Evolutionary conservation across 2,329 filamentous ascomycete genomes (phyloP).

Genomic region (Corinectria fuckeliana): DNA sequence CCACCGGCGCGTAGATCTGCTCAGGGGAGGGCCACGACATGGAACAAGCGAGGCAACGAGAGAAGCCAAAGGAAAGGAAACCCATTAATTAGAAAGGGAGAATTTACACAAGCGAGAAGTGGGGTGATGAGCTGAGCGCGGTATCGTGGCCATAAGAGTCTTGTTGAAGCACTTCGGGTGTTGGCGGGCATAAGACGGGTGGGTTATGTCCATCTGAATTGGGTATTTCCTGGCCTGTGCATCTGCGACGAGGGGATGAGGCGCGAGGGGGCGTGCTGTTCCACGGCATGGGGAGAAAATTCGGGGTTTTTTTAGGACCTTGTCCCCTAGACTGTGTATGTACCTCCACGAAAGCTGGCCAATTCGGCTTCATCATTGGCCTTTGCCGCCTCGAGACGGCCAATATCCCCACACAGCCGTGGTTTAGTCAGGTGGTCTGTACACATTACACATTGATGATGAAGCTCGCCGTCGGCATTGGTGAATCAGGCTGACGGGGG

Average conservation of each 20-base stretch:
- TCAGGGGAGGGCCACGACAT: conserved; percentile 15
- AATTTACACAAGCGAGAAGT: conserved; percentile 18
- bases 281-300: conserved; percentile 13
- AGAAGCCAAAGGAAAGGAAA: conserved; percentile 11
- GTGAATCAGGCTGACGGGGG: conserved; percentile 8
- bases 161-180: conserved; percentile 5
- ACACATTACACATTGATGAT: conserved; percentile 26
- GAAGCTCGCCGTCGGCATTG: conserved; percentile 19
- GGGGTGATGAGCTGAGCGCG: conserved; percentile 13
- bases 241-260: not conserved
- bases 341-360: not conserved
- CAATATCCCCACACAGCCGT: conserved; percentile 18
- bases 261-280: not conserved
- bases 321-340: not conserved
- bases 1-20: conserved; percentile 17
- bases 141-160: not conserved
- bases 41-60: conserved; percentile 4
- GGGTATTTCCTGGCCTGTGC: not conserved
- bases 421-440: conserved; percentile 15
- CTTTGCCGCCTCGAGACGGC: not conserved
- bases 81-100: not conserved
- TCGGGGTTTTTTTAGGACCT: not conserved
- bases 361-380: conserved; percentile 21
- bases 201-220: not conserved
- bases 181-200: conserved; percentile 5